Evolutionary conservation across 2,329 filamentous ascomycete species (phyloP).

Genomic region (Trichoderma hamatum): DNA sequence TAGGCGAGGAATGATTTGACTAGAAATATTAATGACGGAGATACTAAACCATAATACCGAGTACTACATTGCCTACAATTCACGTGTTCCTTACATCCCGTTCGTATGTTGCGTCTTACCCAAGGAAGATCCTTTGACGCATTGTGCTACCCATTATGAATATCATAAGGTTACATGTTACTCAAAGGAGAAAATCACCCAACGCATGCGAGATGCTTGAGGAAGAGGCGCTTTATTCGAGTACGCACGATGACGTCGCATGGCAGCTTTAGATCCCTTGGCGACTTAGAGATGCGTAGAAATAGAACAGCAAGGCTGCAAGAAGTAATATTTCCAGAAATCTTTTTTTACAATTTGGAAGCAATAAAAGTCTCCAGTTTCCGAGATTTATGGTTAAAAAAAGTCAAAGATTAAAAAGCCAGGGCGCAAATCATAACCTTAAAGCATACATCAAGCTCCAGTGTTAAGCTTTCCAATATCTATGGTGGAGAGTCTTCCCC

Average conservation of each 20-base stretch:
- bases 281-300: neutral
- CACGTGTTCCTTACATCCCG: neutral
- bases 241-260: neutral
- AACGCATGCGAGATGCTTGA: neutral
- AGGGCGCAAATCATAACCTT: neutral
- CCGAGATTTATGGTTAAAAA: neutral
- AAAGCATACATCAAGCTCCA: neutral
- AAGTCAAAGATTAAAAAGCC: neutral
- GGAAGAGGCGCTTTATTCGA: neutral
- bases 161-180: neutral
- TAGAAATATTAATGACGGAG: neutral
- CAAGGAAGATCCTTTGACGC: neutral
- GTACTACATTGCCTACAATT: neutral
- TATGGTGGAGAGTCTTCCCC: neutral
- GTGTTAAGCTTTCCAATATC: neutral
- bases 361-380: neutral
- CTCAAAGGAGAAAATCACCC: neutral
- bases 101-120: neutral
- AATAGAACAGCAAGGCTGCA: neutral
- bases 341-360: neutral
- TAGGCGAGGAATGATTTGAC: constrained; percentile 5
- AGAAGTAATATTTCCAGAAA: neutral
- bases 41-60: neutral
- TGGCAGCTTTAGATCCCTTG: neutral
- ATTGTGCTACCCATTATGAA: neutral